Percentiles rank a stretch among this genome's conserved stretches.
phyloP scores from a whole-genome alignment of 2,329 filamentous ascomycete genomes.

The Phymatotrichopsis omnivora region DNA sequence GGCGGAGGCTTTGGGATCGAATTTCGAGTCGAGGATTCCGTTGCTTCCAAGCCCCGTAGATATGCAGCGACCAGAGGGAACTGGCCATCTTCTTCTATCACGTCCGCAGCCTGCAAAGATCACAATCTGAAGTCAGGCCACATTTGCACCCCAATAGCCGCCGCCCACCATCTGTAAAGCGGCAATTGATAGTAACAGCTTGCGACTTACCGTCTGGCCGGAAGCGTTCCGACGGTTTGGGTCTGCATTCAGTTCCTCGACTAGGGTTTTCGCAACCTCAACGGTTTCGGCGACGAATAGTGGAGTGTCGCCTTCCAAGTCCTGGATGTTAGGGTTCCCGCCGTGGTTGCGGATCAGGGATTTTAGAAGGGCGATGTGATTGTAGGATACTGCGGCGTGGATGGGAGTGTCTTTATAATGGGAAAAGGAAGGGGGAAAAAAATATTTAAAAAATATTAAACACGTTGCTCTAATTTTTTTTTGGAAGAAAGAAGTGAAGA shows the following conservation, averaged over 20 bases:
- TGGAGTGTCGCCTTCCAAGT: conserved; percentile 91
- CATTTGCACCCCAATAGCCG: not conserved
- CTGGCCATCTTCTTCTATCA: conserved; percentile 67
- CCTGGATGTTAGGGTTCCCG: conserved; percentile 68
- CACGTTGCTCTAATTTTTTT: conserved; percentile 3
- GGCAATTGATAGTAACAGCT: too few relatives aligned
- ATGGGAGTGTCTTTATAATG: conserved; percentile 57
- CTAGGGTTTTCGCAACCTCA: conserved; percentile 64
- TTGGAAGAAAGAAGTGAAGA: not conserved
- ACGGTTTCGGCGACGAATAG: conserved; percentile 81
- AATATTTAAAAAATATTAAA: conserved; percentile 19
- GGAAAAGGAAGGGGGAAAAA: not conserved
- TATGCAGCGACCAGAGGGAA: conserved; percentile 67
- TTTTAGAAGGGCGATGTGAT: conserved; percentile 69
- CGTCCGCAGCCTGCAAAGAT: conserved; percentile 43
- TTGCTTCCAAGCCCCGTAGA: conserved; percentile 41
- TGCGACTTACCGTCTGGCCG: conserved; percentile 60
- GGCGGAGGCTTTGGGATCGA: conserved; percentile 57
- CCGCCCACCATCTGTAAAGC: not conserved
- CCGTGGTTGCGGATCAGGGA: conserved; percentile 63
- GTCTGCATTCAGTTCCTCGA: conserved; percentile 73
- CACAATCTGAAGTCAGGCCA: not conserved
- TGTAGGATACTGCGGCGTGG: conserved; percentile 88
- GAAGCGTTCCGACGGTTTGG: conserved; percentile 56
- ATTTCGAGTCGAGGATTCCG: conserved; percentile 30